phyloP scores from a whole-genome alignment of 2,329 filamentous ascomycete species.

The Botrytis porri region DNA sequence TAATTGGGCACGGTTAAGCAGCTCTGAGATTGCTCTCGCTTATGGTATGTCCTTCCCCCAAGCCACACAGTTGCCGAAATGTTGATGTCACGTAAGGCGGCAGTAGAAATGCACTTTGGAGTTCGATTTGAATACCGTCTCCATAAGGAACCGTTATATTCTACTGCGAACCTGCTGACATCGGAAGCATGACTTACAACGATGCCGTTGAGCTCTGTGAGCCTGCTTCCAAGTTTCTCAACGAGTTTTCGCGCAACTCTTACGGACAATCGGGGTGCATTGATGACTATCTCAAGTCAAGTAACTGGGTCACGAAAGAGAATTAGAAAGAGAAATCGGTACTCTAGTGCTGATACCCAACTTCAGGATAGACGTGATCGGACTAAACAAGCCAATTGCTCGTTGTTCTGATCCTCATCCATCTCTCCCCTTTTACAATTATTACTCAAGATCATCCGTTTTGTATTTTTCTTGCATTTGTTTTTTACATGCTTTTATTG shows the following conservation, averaged over 20 bases:
- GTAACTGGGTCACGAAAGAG: neutral
- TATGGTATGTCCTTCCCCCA: neutral
- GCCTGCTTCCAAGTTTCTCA: neutral
- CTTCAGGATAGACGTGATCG: neutral
- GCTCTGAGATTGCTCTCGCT: neutral
- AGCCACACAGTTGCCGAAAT: neutral
- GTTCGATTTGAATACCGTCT: neutral
- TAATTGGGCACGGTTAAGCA: neutral
- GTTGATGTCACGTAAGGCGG: neutral
- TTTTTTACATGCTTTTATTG: neutral
- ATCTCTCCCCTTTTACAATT: neutral
- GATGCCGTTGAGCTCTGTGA: neutral
- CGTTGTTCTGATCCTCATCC: neutral
- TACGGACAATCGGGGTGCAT: neutral
- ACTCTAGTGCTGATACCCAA: neutral
- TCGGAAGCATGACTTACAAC: neutral
- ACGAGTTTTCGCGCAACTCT: neutral
- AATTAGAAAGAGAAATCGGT: neutral
- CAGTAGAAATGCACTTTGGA: neutral
- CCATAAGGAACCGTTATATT: neutral
- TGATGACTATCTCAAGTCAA: neutral
- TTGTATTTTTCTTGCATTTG: neutral
- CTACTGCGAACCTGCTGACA: neutral
- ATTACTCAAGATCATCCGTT: neutral
- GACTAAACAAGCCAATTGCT: neutral